Conservation (phyloP, 2,329 filamentous ascomycete species). For the Botryotinia globosa region DNA sequence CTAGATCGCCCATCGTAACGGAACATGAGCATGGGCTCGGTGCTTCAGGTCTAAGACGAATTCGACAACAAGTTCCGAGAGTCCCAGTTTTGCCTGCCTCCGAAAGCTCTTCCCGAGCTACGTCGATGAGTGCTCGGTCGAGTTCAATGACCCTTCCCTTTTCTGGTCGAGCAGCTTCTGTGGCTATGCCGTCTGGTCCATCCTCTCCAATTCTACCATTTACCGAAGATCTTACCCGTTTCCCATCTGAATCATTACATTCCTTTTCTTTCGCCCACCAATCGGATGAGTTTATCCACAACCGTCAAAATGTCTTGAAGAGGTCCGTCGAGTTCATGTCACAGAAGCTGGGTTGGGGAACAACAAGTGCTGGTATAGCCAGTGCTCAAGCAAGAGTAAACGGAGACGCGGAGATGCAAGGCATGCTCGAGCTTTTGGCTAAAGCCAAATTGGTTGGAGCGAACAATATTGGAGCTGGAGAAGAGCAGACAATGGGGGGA, state of each 20-base stretch:
- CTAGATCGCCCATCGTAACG: conserved; percentile 74
- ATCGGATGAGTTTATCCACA: conserved; percentile 88
- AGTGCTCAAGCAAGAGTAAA: conserved; percentile 79
- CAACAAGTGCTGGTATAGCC: conserved; percentile 70
- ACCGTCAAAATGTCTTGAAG: conserved; percentile 87
- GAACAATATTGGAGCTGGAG: conserved; percentile 54
- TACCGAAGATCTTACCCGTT: conserved; percentile 84
- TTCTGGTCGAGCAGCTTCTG: conserved; percentile 44
- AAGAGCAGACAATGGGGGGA: conserved; percentile 48
- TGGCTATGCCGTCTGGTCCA: conserved; percentile 50
- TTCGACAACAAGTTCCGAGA: conserved; percentile 79
- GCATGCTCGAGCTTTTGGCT: conserved; percentile 84
- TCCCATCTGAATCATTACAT: conserved; percentile 92
- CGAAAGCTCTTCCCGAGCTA: conserved; percentile 59
- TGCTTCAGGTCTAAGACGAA: conserved; percentile 83
- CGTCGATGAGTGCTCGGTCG: conserved; percentile 60
- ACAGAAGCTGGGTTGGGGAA: conserved; percentile 76
- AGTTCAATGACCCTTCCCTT: conserved; percentile 65
- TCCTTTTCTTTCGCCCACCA: conserved; percentile 98
- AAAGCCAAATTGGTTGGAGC: conserved; percentile 75
- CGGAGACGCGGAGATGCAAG: conserved; percentile 83
- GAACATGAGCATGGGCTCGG: conserved; percentile 88
- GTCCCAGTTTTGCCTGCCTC: conserved; percentile 64
- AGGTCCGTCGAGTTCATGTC: conserved; percentile 91
- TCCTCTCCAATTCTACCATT: conserved; percentile 68